Conservation (phyloP, 73 alveolate genomes). For the Halteria grandinella region DNA sequence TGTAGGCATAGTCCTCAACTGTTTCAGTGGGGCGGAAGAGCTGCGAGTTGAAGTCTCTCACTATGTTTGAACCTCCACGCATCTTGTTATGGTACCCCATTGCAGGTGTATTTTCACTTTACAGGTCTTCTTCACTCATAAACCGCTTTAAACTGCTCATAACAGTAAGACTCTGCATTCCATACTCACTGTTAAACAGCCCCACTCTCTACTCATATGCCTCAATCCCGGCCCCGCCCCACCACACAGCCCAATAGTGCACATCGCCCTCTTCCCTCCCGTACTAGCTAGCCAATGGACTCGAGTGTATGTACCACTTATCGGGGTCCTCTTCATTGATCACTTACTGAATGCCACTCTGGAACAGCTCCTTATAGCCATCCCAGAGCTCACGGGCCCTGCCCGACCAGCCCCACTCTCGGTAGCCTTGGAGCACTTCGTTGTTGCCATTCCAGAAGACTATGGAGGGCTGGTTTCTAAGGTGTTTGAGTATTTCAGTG, state of each 20-base stretch:
- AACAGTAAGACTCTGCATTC: constrained; percentile 86
- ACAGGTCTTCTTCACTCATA: constrained; percentile 66
- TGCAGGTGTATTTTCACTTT: constrained; percentile 70
- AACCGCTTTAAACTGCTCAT: constrained; percentile 78
- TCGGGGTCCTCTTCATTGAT: constrained; percentile 55
- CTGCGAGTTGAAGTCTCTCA: constrained; percentile 70
- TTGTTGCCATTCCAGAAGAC: constrained; percentile 62
- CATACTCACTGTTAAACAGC: constrained; percentile 88
- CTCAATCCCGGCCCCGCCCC: constrained; percentile 78
- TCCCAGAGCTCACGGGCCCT: neutral
- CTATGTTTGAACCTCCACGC: constrained; percentile 72
- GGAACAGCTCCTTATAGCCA: constrained; percentile 36
- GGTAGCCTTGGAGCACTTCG: constrained; percentile 62
- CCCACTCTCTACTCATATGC: constrained; percentile 76
- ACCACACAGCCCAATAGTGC: constrained; percentile 93
- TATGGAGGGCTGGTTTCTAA: constrained; percentile 36
- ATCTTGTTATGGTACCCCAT: constrained; percentile 88
- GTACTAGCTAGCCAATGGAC: no score
- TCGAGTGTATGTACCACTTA: no score
- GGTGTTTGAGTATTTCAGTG: no score
- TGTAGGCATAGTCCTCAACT: constrained; percentile 68
- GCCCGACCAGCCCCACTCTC: constrained; percentile 60
- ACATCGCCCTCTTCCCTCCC: no score
- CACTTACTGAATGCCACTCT: constrained; percentile 28
- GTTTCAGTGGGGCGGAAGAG: constrained; percentile 76